Evolutionary conservation across 2,329 filamentous ascomycete genomes (phyloP).

Genomic region (Exophiala aquamarina): DNA sequence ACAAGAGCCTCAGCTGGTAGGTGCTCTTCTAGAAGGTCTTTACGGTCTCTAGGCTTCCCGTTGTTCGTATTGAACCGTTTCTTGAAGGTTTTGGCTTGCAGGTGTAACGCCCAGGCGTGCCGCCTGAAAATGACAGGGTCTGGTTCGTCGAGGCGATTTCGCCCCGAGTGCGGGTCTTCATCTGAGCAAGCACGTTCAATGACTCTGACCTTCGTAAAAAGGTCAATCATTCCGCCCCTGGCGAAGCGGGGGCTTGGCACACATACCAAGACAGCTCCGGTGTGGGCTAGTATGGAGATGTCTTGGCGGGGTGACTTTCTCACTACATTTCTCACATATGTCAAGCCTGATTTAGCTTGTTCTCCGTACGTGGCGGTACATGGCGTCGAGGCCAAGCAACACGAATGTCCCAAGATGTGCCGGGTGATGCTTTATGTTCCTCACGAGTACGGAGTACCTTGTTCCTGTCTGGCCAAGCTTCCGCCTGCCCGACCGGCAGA

Average conservation of each 20-base stretch:
- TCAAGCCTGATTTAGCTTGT: background rate
- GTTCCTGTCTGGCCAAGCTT: background rate
- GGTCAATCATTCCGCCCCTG: background rate
- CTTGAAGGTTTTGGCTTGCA: too few relatives aligned
- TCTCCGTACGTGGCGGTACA: background rate
- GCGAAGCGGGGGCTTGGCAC: background rate
- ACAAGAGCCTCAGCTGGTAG: too few relatives aligned
- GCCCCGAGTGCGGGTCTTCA: too few relatives aligned
- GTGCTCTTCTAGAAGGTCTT: too few relatives aligned
- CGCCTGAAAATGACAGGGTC: too few relatives aligned
- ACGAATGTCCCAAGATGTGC: background rate
- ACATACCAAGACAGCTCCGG: too few relatives aligned
- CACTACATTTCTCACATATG: background rate
- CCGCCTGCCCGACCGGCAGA: constrained; percentile 1
- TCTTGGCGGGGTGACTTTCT: constrained; percentile 2
- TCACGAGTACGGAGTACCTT: too few relatives aligned
- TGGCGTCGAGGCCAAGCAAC: background rate
- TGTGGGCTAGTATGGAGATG: background rate
- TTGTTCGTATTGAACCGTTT: too few relatives aligned
- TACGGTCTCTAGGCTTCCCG: too few relatives aligned
- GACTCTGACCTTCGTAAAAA: background rate
- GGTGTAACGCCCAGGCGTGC: too few relatives aligned
- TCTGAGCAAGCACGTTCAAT: too few relatives aligned
- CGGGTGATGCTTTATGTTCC: background rate
- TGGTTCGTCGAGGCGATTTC: too few relatives aligned